A percentile compares a stretch with the other conserved stretches of the same genome.
These are phyloP conservation scores for Kodamaea lidongshanica DNA, from an alignment of 805 yeast species.

Conservation along the genomic window DNA sequence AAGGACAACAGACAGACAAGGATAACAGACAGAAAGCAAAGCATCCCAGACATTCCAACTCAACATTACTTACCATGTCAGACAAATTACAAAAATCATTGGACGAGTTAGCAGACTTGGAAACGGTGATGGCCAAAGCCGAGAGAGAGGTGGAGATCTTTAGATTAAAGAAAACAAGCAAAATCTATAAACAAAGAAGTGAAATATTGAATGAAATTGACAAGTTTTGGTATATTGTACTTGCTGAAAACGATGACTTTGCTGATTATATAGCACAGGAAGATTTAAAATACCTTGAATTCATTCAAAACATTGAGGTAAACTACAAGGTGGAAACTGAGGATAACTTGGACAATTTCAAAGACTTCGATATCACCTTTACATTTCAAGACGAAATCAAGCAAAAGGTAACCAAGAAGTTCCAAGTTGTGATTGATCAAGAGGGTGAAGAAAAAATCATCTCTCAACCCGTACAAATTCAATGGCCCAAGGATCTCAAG, in stretches of 20 bases:
- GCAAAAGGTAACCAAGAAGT: constrained; percentile 57
- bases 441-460: constrained; percentile 51
- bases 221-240: constrained; percentile 80
- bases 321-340: constrained; percentile 39
- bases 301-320: constrained; percentile 57
- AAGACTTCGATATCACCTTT: constrained; percentile 57
- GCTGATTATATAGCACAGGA: constrained; percentile 71
- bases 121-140: constrained; percentile 51
- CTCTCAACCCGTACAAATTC: constrained; percentile 48
- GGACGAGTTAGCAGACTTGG: constrained; percentile 49
- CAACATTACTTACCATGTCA: background rate
- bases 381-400: constrained; percentile 44
- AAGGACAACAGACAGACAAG: constrained; percentile 3
- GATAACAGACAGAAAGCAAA: no score
- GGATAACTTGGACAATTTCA: constrained; percentile 30
- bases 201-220: constrained; percentile 50
- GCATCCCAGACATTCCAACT: background rate
- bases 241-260: constrained; percentile 80
- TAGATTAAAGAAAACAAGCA: constrained; percentile 47
- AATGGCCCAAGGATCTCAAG: constrained; percentile 67
- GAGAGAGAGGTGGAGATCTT: constrained; percentile 56
- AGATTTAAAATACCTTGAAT: constrained; percentile 71
- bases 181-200: constrained; percentile 55
- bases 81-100: constrained; percentile 23
- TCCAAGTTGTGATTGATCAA: constrained; percentile 42